Evolutionary conservation across 2,329 filamentous ascomycete species (phyloP), one percentile per base, ranked within the genome.

Genomic region (Talaromyces sp.): DNA sequence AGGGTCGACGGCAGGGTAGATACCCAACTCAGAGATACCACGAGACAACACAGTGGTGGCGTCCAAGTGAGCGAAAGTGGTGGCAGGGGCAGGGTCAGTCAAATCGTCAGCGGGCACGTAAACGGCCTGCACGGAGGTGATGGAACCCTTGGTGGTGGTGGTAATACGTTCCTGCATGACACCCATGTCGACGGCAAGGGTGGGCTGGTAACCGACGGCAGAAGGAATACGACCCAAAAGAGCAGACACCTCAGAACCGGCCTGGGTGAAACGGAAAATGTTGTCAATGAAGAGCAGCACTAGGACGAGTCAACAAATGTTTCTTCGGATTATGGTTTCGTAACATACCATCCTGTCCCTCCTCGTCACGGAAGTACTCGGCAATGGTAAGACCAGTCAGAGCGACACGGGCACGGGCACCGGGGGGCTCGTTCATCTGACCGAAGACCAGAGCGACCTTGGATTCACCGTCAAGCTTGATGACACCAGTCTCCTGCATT

Each of bases 81-180:
- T 98, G 80, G 95, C 95, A 73, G 95, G 95, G 71, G 95, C 95
- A 83, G 95, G 95, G 84, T 99, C 95, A 85, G 95, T 99, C 91
- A 99, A 89, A 90, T 99, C 95, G 82, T 99, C 95, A 89, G 95
- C 95, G 80, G 95, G 95, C 81, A 99, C 95, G 86, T 99, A 99
- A 82, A 99, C 95, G 81, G 95, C 95, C 88, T 99, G 95, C 81
- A 99, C 95, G 71, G 95, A 99, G 72, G 95, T 99, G 82, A 99
- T 99, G 78, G 95, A 98, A 77, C 95, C 95, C 89, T 98, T 96
- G 80, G 89, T 93, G 82, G 95, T 99, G 80, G 95, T 99, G 80
- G 95, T 99, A 76, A 99, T 99, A 87, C 95, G 93, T 84, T 99
- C 95, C 84, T 99, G 95, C 93, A 99, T 97, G 78, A 82, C 82